phyloP scores from a whole-genome alignment of 345 rosid species.

The Eutrema japonicum region DNA sequence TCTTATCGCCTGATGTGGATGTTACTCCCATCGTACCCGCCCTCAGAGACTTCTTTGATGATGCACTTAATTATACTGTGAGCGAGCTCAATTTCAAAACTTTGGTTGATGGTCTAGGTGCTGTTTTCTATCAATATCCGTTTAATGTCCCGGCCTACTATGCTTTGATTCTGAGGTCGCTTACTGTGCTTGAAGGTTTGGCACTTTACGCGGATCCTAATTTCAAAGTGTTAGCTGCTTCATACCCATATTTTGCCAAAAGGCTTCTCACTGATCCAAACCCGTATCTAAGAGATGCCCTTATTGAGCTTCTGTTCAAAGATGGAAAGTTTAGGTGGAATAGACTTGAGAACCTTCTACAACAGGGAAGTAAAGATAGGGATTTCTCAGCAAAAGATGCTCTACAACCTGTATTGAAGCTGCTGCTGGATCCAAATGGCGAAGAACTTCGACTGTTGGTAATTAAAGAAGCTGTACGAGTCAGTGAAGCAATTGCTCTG shows the following conservation, averaged over 20 bases:
- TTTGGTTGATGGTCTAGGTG: constrained; percentile 89
- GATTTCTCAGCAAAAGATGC: constrained; percentile 92
- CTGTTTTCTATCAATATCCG: constrained; percentile 88
- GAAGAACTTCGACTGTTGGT: constrained; percentile 80
- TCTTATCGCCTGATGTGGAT: constrained; percentile 85
- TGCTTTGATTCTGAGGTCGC: constrained; percentile 92
- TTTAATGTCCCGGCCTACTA: constrained; percentile 95
- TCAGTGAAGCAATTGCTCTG: constrained; percentile 72
- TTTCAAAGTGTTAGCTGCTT: constrained; percentile 93
- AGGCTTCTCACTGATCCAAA: constrained; percentile 97
- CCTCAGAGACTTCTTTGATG: constrained; percentile 83
- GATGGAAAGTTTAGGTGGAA: constrained; percentile 97
- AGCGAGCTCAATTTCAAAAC: constrained; percentile 95
- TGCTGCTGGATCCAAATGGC: constrained; percentile 72
- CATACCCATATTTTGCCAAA: constrained; percentile 97
- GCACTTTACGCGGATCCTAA: constrained; percentile 92
- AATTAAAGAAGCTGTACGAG: constrained; percentile 79
- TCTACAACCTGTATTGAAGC: constrained; percentile 83
- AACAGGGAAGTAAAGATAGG: constrained; percentile 88
- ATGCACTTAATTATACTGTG: constrained; percentile 87
- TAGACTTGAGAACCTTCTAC: constrained; percentile 92
- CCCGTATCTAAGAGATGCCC: constrained; percentile 97
- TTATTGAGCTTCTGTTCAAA: constrained; percentile 90
- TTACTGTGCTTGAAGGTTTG: constrained; percentile 94
- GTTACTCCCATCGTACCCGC: constrained; percentile 95